Base-by-base conservation (phyloP, 176 grass and related monocot genomes). In the Thinopyrum elongatum region DNA sequence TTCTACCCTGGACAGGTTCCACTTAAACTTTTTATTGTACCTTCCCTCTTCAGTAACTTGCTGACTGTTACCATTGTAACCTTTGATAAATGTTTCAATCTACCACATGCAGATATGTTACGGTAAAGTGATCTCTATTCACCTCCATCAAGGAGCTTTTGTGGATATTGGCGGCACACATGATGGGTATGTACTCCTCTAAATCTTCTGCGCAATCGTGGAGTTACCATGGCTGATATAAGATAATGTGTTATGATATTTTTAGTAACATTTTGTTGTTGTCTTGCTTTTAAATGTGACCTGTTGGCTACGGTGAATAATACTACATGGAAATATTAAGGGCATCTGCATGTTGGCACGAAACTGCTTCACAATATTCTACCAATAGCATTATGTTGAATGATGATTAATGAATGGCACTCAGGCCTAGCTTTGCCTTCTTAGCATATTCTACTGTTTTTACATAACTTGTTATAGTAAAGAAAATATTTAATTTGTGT, bases 1-100 rank as follows among this genome's bases (percentile, higher is more conserved):
- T 90, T 95, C 86, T 98, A 98, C 86, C 91, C 96, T 89, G 96
- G 96, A 88, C 96, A 98, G 96, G 96, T 98, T 87, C 49, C 60
- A 77, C 77, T 83, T 28, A n/a, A 86, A 55, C 15, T 60, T 86
- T 66, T 77, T 23, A 70, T 44, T 90, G 72, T 69, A 53, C 42
- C 33, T 86, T 90, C 67, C 70, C 4, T 74, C 58, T 55, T 76
- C 26, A 74, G 42, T 12, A 33, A 44, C 17, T 79, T 64, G 23
- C 75, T 65, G 70, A 77, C 42, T 70, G 21, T 57, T 19, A 53
- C 65, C 16, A 3, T 11, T 47, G 31, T 86, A 63, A 87, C 47
- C 27, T 55, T 38, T 39, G 67, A 33, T 65, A 61, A 78, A 78
- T 77, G 33, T 21, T 30, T 74, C 30, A 25, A 80, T 82, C n/a